Base-by-base conservation (phyloP, 2,329 filamentous ascomycete species). In the Nigrospora sphaerica region DNA sequence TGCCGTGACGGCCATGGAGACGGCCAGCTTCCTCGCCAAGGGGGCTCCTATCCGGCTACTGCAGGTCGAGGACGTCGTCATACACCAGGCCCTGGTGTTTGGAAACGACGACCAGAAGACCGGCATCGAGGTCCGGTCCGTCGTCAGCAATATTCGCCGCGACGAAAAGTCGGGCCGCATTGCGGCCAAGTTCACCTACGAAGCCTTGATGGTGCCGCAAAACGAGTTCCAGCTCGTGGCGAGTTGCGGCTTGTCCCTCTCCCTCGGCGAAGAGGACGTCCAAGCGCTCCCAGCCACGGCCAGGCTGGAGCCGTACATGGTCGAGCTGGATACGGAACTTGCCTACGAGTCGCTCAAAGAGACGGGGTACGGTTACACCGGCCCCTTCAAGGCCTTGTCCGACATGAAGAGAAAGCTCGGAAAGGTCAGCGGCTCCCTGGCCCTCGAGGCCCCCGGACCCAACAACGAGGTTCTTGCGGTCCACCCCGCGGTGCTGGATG, bases 401-500 rank as follows among this genome's bases (percentile, higher is more conserved):
- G 39, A 14, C 23, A 28, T 39, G n/a, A 11, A 39, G 39, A n/a
- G 39, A 32, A 32, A 28, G 28, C 23, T 28, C 4, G 38, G 38
- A 3, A 23, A 23, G 3, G 38, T 17, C 2, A 13, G 19, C 18
- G 18, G 12, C 3, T 4, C 16, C 5, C 18, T 39, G 18, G 31
- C 31, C 19, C 18, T 16, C n/a, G 12, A 18, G 13, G 36, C 16
- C 3, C 12, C 17, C 17, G 32, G 16, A 14, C 12, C 19, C 39
- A 13, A 31, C 39, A 3, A 23, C 14, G 39, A 39, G 13, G 10
- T 16, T n/a, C 19, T 37, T 5, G 13, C 33, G 6, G 39, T 63
- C 9, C 61, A 66, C 44, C 64, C 64, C 2, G 55, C 51, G 1
- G 37, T 49, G 12, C 48, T 66, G 1, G 64, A 67, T 39, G 55